These are phyloP conservation scores for Westerdykella aurantiaca DNA, from an alignment of 2,329 filamentous ascomycete species.

Conservation along the genomic window DNA sequence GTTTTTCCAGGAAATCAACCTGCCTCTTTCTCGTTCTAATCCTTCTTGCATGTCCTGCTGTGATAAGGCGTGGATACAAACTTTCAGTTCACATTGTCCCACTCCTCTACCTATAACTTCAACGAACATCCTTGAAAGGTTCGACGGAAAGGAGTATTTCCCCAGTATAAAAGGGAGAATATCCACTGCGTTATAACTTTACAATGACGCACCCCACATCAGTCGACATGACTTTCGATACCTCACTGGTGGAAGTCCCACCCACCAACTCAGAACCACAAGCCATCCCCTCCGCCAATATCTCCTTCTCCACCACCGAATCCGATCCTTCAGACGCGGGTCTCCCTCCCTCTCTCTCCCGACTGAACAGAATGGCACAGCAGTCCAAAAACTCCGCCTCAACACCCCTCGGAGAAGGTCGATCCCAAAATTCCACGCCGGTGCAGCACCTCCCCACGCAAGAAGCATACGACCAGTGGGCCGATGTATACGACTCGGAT, in stretches of 20 bases:
- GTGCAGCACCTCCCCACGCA: slow-evolving; percentile 36
- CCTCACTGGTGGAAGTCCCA: slow-evolving; percentile 31
- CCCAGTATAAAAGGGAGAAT: no score
- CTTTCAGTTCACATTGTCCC: no score
- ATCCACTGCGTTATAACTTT: slow-evolving; percentile 5
- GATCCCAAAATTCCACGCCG: slow-evolving; percentile 16
- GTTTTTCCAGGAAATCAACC: no score
- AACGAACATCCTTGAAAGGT: no score
- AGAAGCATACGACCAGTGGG: slow-evolving; percentile 48
- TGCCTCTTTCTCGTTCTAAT: no score
- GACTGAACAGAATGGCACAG: slow-evolving; percentile 1
- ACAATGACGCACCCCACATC: slow-evolving; percentile 33
- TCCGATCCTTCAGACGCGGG: slow-evolving; percentile 23
- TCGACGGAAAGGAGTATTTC: no score
- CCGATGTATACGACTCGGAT: slow-evolving; percentile 57
- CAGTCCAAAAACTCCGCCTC: slow-evolving; percentile 4
- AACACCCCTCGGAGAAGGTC: neutral
- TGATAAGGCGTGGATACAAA: no score
- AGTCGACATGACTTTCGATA: slow-evolving; percentile 36
- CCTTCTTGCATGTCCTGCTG: no score
- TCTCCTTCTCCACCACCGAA: slow-evolving; percentile 35
- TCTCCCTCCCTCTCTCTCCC: neutral
- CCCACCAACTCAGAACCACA: neutral
- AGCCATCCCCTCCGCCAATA: slow-evolving; percentile 6
- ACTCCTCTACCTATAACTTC: no score